Evolutionary conservation across 495 filamentous ascomycete species (phyloP).

Genomic region (Parmelia sp.): DNA sequence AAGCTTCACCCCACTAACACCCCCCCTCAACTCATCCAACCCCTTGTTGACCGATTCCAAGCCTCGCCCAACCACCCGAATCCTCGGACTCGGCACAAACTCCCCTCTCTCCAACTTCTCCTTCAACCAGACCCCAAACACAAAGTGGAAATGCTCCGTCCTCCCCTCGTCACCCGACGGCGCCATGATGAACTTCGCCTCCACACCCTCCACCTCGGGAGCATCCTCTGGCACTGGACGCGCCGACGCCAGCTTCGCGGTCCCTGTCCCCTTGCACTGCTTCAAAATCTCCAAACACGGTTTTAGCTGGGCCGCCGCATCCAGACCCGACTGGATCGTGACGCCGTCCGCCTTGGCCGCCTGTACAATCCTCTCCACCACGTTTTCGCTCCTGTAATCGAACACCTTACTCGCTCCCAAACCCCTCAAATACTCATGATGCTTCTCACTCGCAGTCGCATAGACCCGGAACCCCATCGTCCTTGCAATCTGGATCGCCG

Average conservation of each 20-base stretch:
- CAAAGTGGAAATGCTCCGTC: slow-evolving; percentile 34
- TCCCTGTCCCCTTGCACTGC: slow-evolving; percentile 30
- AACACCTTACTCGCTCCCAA: slow-evolving; percentile 47
- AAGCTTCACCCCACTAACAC: slow-evolving; percentile 47
- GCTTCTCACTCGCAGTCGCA: slow-evolving; percentile 42
- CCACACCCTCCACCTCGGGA: slow-evolving; percentile 34
- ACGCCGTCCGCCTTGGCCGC: slow-evolving; percentile 38
- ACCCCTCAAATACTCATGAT: slow-evolving; percentile 39
- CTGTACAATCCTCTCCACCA: slow-evolving; percentile 40
- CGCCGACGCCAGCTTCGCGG: slow-evolving; percentile 39
- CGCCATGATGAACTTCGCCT: slow-evolving; percentile 38
- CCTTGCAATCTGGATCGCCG: slow-evolving; percentile 39
- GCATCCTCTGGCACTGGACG: slow-evolving; percentile 30
- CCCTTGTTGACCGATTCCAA: slow-evolving; percentile 39
- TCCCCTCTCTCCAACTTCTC: slow-evolving; percentile 36
- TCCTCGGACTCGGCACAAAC: slow-evolving; percentile 42
- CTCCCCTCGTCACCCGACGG: slow-evolving; percentile 33
- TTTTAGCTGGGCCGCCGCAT: slow-evolving; percentile 35
- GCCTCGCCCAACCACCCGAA: slow-evolving; percentile 40
- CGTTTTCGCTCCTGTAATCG: slow-evolving; percentile 41
- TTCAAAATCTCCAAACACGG: slow-evolving; percentile 37
- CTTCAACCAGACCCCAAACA: slow-evolving; percentile 40
- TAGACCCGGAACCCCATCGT: slow-evolving; percentile 42
- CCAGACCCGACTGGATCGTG: slow-evolving; percentile 38
- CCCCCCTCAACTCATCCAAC: slow-evolving; percentile 36